Evolutionary conservation across 768 basidiomycete genomes (phyloP), one percentile per base, ranked within the genome.

Genomic region (Termitomyces sp.): DNA sequence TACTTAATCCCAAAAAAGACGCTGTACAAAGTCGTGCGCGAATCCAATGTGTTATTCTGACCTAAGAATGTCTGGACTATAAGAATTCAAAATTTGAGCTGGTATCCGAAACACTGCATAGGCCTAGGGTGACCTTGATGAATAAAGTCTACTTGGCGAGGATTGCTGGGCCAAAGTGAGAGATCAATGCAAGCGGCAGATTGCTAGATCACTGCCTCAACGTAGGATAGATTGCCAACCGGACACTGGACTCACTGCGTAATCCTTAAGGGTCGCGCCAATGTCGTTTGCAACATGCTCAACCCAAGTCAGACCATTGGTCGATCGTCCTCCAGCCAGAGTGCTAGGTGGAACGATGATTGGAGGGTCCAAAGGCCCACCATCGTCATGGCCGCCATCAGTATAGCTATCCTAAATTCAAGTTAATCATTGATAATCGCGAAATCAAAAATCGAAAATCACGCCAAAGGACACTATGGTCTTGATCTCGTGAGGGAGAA

Each of bases 1-100:
- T 58, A 82, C 81, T 83, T 84, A 58, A 84, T 85, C 11, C 83
- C 84, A 61, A 84, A 84, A 67, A 85, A 85, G 9, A 81, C 66
- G 1, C 76, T 75, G 57, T 83, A 85, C 7, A 85, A 69, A 3
- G 84, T 84, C 2, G 79, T 80, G 1, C 71, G 68, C 0, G 83
- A 76, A 62, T 84, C 73, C 7, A 84, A 70, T 0, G 71, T 55
- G 62, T 85, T 71, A 0, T 70, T 69, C 61, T 83, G 83, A n/a
- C 71, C 63, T 22, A 84, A 65, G 65, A 83, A 84, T 3, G 68
- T 75, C 9, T 71, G 60, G 49, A 78, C 82, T 85, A 38, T 1
- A n/a, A 42, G 28, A 7, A 2, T 20, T 12, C 12, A 45, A 28
- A 28, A 9, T 5, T 33, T 28, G 49, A 49, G 45, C 24, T 24